These are phyloP conservation scores for Eutrema japonicum DNA, from an alignment of 345 rosid species.

Conservation along the genomic window DNA sequence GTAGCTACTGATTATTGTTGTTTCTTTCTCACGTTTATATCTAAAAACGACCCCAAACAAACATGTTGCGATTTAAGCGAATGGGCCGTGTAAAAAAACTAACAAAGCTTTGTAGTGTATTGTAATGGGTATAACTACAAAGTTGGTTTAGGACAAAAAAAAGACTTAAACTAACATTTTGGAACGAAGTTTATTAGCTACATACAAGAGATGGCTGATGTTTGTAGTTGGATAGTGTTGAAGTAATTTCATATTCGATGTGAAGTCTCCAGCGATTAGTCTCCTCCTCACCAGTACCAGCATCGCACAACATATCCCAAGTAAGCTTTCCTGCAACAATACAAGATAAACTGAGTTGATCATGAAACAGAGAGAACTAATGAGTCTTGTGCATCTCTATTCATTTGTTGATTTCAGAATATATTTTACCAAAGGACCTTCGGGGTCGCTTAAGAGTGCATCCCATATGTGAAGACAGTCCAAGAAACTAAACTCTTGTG, in stretches of 20 bases:
- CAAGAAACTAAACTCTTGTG: constrained; percentile 90
- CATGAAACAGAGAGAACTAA: constrained; percentile 1
- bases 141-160: not conserved
- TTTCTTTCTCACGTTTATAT: no score
- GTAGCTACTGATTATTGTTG: no score
- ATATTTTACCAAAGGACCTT: constrained; percentile 79
- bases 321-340: constrained; percentile 78
- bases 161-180: constrained; percentile 39
- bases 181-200: constrained; percentile 85
- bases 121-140: constrained; percentile 6
- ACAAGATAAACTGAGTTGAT: not conserved
- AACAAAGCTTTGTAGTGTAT: constrained; percentile 20
- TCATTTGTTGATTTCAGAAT: constrained; percentile 9
- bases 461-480: constrained; percentile 97
- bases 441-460: constrained; percentile 88
- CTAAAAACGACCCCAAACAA: not conserved
- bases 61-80: not conserved
- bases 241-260: constrained; percentile 72
- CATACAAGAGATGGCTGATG: constrained; percentile 83
- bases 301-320: constrained; percentile 96
- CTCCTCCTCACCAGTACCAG: constrained; percentile 67
- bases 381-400: constrained; percentile 7
- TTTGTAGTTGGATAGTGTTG: constrained; percentile 83
- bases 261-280: constrained; percentile 56
- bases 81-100: constrained; percentile 23